These are phyloP conservation scores for Paramecium pentaurelia DNA, from an alignment of 73 alveolate genomes.

Conservation along the genomic window DNA sequence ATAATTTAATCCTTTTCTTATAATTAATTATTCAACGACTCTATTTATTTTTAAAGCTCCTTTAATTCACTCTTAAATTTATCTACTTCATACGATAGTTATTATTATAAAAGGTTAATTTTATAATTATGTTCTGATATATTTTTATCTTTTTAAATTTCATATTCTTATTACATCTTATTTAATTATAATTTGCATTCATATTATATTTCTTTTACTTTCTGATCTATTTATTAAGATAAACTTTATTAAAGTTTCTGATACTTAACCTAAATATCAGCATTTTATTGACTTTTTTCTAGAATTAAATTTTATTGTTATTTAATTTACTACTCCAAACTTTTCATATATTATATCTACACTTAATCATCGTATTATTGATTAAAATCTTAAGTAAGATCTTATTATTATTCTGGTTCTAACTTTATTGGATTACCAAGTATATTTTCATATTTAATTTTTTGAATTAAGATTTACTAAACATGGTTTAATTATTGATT, in stretches of 20 bases:
- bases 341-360: background rate
- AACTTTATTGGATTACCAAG: background rate
- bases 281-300: background rate
- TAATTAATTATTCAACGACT: background rate
- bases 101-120: background rate
- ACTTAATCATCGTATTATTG: background rate
- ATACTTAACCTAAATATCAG: background rate
- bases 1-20: background rate
- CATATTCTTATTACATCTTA: background rate
- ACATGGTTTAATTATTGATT: background rate
- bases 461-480: background rate
- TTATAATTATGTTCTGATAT: background rate
- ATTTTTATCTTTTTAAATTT: background rate
- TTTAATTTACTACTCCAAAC: background rate
- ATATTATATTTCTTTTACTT: background rate
- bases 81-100: background rate
- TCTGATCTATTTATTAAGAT: background rate
- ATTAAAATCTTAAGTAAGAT: background rate
- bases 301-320: background rate
- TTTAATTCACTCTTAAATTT: background rate
- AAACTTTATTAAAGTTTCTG: background rate
- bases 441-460: background rate
- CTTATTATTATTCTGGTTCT: background rate
- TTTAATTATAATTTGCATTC: background rate
- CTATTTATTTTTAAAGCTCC: background rate